phyloP scores from a whole-genome alignment of 2,329 filamentous ascomycete species.

The Polytolypa hystricis region DNA sequence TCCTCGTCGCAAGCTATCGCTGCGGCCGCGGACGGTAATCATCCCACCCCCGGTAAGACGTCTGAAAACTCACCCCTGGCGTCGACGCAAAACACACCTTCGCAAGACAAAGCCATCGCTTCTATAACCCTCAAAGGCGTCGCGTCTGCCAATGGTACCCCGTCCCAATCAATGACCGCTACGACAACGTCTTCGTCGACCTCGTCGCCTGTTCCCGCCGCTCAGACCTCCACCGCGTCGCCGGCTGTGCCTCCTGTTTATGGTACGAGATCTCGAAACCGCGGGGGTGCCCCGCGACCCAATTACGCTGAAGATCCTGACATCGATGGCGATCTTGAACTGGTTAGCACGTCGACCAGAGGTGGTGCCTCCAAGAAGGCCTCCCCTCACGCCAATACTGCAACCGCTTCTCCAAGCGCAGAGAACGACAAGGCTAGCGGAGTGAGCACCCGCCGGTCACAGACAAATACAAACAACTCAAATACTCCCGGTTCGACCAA shows the following conservation, averaged over 20 bases:
- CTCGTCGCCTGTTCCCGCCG: constrained; percentile 11
- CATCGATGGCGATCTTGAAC: constrained; percentile 80
- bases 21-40: constrained; percentile 18
- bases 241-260: constrained; percentile 57
- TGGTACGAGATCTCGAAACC: constrained; percentile 87
- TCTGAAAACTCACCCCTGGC: constrained; percentile 5
- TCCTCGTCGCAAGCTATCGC: constrained; percentile 20
- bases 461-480: constrained; percentile 25
- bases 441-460: constrained; percentile 30
- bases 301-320: constrained; percentile 96
- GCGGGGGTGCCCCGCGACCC: constrained; percentile 58
- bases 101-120: constrained; percentile 5
- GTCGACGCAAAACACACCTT: constrained; percentile 6
- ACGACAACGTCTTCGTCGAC: constrained; percentile 30
- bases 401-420: constrained; percentile 22
- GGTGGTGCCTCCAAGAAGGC: constrained; percentile 21
- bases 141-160: constrained; percentile 24
- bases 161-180: constrained; percentile 34
- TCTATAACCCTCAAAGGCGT: constrained; percentile 12
- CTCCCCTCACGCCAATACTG: constrained; percentile 16
- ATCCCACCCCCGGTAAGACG: constrained; percentile 14
- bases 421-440: constrained; percentile 30
- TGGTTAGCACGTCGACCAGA: constrained; percentile 21
- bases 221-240: constrained; percentile 25
- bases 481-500: constrained; percentile 24